Evolutionary conservation across 2,329 filamentous ascomycete species (phyloP), one percentile per base, ranked within the genome.

Genomic region (Xylariaceae sp.): DNA sequence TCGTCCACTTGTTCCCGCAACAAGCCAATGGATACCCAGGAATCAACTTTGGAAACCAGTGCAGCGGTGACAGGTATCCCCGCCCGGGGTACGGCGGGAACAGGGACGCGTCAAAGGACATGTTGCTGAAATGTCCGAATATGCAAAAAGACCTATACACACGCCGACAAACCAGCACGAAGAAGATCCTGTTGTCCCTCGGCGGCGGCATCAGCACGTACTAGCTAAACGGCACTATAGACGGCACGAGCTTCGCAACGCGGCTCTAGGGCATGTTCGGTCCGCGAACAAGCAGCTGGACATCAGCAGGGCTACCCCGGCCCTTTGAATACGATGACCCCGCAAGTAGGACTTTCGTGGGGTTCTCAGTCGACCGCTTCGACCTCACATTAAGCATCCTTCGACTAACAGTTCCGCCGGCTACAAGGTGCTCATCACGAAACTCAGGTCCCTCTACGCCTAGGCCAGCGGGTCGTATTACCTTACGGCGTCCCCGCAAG

Each of bases 401-500:
- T 64, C 69, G n/a, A 58, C 53, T 16, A 68, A 71, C 50, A 59
- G 23, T 13, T 66, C 64, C 16, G 64, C 58, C 4, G 69, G 69
- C 5, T 72, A 72, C 55, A 66, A 53, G 18, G 66, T 66, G 4
- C 58, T 71, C 1, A 63, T 64, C 7, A 61, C 45, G 3, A 57
- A 61, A 6, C 61, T 72, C 10, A 62, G 66, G 9, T 33, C 51
- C 1, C 60, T 68, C 15, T 72, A 61, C 48, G 36, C 50, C 11
- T 33, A 49, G 2, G 58, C 37, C 6, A n/a, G 50, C 1, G 57
- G 47, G 35, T 62, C 57, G 1, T 43, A 73, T 21, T 64, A 72
- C 58, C 71, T 80, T 44, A 73, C 75, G 10, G 75, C 68, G 52
- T 74, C 75, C n/a, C 77, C 77, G 21, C 73, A 79, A 57, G 79